Percentiles rank a stretch among this genome's conserved stretches.
Evolutionary conservation across 306 rosid genomes (phyloP).

Genomic region (Mimosa bimucronata): DNA sequence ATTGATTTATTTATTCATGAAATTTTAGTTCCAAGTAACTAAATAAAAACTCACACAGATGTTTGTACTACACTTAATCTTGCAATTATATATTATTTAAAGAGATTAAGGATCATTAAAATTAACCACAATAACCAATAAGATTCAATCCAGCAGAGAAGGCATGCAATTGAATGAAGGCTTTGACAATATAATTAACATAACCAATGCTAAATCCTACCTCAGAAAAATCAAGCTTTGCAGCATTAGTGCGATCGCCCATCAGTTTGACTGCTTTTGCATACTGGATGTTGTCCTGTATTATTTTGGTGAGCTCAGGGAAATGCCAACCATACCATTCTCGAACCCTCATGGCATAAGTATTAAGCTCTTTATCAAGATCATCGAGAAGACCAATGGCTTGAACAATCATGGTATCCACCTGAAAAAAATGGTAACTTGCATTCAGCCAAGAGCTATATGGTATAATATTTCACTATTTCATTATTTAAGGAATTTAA

Average conservation of each 20-base stretch:
- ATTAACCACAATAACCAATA: background rate
- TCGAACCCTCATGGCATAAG: conserved; percentile 96
- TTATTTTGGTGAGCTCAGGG: conserved; percentile 90
- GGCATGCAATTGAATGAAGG: background rate
- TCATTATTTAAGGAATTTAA: background rate
- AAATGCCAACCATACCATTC: conserved; percentile 99
- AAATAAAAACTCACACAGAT: background rate
- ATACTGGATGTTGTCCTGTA: conserved; percentile 81
- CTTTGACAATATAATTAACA: background rate
- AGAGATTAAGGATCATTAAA: background rate
- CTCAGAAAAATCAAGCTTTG: conserved; percentile 89
- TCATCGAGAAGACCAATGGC: conserved; percentile 98
- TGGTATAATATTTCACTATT: background rate
- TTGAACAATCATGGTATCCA: conserved; percentile 95
- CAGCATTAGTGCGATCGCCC: conserved; percentile 88
- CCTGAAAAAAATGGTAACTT: conserved; percentile 45
- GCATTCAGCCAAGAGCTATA: background rate
- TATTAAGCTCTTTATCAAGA: conserved; percentile 91
- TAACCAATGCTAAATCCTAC: conserved; percentile 36
- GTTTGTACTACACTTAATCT: background rate
- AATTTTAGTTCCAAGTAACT: background rate
- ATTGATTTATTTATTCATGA: background rate
- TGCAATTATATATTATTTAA: background rate
- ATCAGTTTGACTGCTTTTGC: conserved; percentile 88
- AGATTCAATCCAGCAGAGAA: background rate